Percentiles rank a stretch among this genome's conserved stretches.
Conservation (phyloP, 371 early-diverging fungal genomes). For the Coemansia linderi region DNA sequence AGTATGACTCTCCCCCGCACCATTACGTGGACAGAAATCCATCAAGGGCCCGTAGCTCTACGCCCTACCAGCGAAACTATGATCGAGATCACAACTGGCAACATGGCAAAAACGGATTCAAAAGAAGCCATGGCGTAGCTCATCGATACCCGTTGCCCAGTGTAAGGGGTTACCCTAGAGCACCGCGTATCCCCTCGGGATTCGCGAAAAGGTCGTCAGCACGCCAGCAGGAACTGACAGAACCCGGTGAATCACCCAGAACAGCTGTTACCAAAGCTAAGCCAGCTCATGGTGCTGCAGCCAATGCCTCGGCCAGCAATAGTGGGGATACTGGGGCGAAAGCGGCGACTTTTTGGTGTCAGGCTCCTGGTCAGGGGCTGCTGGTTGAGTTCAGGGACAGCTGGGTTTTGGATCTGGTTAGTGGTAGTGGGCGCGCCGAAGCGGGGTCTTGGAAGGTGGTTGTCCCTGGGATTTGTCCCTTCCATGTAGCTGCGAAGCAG, state of each 20-base stretch:
- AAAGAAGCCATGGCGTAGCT: background rate
- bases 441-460: background rate
- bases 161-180: background rate
- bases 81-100: background rate
- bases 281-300: background rate
- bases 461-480: slow-evolving; percentile 37
- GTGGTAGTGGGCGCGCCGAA: background rate
- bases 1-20: background rate
- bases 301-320: background rate
- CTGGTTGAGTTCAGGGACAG: slow-evolving; percentile 13
- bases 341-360: slow-evolving; percentile 22
- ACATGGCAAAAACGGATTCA: background rate
- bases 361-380: slow-evolving; percentile 7
- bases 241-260: background rate
- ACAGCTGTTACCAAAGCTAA: background rate
- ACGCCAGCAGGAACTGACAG: background rate
- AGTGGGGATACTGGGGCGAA: background rate
- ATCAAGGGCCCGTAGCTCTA: background rate
- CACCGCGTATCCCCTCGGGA: background rate
- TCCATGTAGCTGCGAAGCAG: slow-evolving; percentile 19
- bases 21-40: background rate
- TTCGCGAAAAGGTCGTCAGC: background rate
- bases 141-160: background rate
- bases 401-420: slow-evolving; percentile 14
- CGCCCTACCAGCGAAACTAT: background rate